phyloP scores from a whole-genome alignment of 2,329 filamentous ascomycete genomes.

The Microsporum ferrugineum region DNA sequence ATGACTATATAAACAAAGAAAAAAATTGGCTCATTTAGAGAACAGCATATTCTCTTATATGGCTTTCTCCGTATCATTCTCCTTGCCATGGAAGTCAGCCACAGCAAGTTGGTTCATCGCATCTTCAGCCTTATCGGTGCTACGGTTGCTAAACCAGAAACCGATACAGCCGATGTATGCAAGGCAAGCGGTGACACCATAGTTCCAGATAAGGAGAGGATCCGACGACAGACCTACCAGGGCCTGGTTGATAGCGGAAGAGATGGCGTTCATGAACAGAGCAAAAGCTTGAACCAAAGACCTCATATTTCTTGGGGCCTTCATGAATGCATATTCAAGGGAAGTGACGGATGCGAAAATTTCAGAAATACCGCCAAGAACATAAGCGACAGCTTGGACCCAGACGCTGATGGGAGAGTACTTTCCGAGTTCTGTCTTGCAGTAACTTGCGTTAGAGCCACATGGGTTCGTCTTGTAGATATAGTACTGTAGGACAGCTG shows the following conservation, averaged over 20 bases:
- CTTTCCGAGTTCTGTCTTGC: conserved; percentile 31
- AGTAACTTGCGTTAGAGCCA: conserved; percentile 45
- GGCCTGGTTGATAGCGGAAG: conserved; percentile 58
- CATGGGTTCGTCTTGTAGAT: conserved; percentile 53
- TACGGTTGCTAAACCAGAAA: conserved; percentile 58
- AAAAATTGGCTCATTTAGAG: neutral
- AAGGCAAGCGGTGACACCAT: conserved; percentile 51
- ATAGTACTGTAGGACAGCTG: conserved; percentile 39
- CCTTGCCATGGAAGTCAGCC: neutral
- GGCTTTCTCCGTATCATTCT: neutral
- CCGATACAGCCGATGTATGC: conserved; percentile 49
- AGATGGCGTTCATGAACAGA: conserved; percentile 59
- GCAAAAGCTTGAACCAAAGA: conserved; percentile 59
- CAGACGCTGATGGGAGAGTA: conserved; percentile 54
- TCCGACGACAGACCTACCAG: conserved; percentile 51
- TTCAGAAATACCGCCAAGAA: conserved; percentile 46
- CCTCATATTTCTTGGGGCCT: conserved; percentile 69
- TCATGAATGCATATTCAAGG: conserved; percentile 66
- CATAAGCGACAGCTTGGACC: conserved; percentile 40
- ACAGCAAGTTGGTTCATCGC: conserved; percentile 42
- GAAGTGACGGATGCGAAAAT: conserved; percentile 50
- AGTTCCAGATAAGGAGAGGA: conserved; percentile 62
- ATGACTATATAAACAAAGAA: neutral
- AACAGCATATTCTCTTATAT: neutral
- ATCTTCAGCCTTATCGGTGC: conserved; percentile 58